Base-by-base conservation (phyloP, 192 early-diverging fungal species). In the Chytriomyces sp. region DNA sequence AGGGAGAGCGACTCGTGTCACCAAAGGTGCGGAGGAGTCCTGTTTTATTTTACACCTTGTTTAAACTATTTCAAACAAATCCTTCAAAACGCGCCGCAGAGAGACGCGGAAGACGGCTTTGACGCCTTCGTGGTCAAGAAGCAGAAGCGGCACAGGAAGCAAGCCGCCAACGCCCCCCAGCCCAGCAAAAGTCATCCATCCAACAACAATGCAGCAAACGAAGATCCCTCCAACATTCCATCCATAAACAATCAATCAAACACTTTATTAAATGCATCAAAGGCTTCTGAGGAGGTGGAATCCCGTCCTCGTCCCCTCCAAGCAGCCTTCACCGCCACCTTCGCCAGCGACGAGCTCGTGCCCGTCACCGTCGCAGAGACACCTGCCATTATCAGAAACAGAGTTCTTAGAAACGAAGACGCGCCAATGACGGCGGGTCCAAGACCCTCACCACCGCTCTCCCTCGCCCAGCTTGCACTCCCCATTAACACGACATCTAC, bases 41-140 rank as follows among this genome's bases (percentile, higher is more conserved):
- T 22, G 14, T 14, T 1, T 22, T 14, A 3, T 22, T 3, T 22
- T n/a, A 49, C 14, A 14, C 14, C 14, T 22, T 14, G 17, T 14
- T 22, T 14, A 49, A 22, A 49, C 44, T 49, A 49, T 49, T 49
- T 2, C 14, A 49, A 22, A 14, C 44, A 49, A 93, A 30, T 92
- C 86, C 71, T 91, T 95, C 34, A 77, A 89, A 70, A 90, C 93
- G 80, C 91, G 91, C 76, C 87, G 93, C 59, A 90, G 84, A 73
- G 89, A 90, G 81, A 94, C 94, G 89, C 94, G 96, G 94, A 95
- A 95, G 75, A 98, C 96, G 82, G n/a, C n/a, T n/a, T n/a, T n/a
- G n/a, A n/a, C n/a, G n/a, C n/a, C n/a, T n/a, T n/a, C n/a, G n/a
- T n/a, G n/a, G n/a, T 0, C 44, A 49, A 49, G 44, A 49, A 22